Evolutionary conservation across 2,329 filamentous ascomycete genomes (phyloP), one percentile per base, ranked within the genome.

Genomic region (Septoria linicola): DNA sequence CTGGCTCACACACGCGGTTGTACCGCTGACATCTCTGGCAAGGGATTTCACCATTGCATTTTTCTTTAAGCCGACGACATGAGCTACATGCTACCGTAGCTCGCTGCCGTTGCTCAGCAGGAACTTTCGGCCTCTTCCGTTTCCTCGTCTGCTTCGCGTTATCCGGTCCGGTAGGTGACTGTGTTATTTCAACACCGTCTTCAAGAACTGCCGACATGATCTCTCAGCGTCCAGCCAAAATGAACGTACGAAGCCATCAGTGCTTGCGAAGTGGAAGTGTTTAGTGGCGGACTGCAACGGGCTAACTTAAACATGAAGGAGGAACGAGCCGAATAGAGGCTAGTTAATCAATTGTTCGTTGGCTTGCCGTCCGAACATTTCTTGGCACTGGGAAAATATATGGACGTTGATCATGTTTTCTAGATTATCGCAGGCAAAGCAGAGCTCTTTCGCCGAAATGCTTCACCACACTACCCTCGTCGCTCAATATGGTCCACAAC

Each of bases 371-470:
- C n/a, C n/a, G n/a, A n/a, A n/a, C n/a, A n/a, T n/a, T n/a, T n/a
- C n/a, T n/a, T n/a, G n/a, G n/a, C n/a, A n/a, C n/a, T n/a, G n/a
- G n/a, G n/a, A n/a, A n/a, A n/a, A n/a, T n/a, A n/a, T n/a, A n/a
- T n/a, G n/a, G n/a, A n/a, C n/a, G n/a, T n/a, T n/a, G n/a, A n/a
- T n/a, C n/a, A n/a, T n/a, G n/a, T n/a, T n/a, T n/a, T n/a, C n/a
- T 16, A 10, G n/a, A 39, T 27, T 49, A 60, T 37, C 55, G 51
- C 10, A 61, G 40, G 42, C 91, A 96, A 72, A 95, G 80, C 50
- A 92, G 68, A 3, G 89, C 84, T 62, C 92, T 81, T 49, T 90
- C 85, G 1, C 92, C 92, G 74, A 96, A 96, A 10, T 81, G 72
- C 44, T 73, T 69, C 13, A 78, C 72, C 8, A 96, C 76, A 56